A percentile compares a stretch with the other conserved stretches of the same genome.
Conservation (phyloP, 805 yeast species). For the Candida multigemmis region DNA sequence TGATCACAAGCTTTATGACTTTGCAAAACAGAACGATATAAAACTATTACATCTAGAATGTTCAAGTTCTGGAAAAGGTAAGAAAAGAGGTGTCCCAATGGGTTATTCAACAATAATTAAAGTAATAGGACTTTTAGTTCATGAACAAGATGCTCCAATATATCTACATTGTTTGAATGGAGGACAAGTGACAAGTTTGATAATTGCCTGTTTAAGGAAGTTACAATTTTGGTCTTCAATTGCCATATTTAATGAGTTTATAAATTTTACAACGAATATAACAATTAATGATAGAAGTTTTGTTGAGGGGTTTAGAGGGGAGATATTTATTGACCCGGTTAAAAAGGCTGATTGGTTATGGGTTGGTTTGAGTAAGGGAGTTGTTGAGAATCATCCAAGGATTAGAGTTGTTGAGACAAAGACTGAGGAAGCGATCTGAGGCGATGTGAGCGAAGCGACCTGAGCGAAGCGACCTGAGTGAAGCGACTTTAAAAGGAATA, state of each 20-base stretch:
- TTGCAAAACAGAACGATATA: conserved; percentile 49
- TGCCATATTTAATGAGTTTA: conserved; percentile 79
- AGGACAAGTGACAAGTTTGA: conserved; percentile 74
- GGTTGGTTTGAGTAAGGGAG: conserved; percentile 53
- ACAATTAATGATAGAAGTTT: conserved; percentile 78
- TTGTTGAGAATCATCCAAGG: conserved; percentile 49
- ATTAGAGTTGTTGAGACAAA: conserved; percentile 20
- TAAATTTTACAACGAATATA: conserved; percentile 65
- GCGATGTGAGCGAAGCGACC: too few species aligned
- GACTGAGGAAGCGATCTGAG: conserved; percentile 2
- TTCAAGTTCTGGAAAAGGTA: conserved; percentile 62
- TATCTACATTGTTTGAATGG: conserved; percentile 88
- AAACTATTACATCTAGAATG: conserved; percentile 58
- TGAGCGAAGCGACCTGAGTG: too few species aligned
- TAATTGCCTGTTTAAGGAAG: conserved; percentile 80
- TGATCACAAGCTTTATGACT: conserved; percentile 43
- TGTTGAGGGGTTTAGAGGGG: conserved; percentile 70
- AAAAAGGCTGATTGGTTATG: conserved; percentile 55
- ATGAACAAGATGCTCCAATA: conserved; percentile 54
- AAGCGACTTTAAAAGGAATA: too few species aligned
- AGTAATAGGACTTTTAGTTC: conserved; percentile 55
- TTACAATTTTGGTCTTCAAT: conserved; percentile 83
- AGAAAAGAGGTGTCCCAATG: conserved; percentile 77
- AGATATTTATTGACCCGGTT: conserved; percentile 38
- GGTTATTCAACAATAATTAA: conserved; percentile 52